Evolutionary conservation across 176 grass and related monocot species (phyloP).

Genomic region (Tillandsia fasciculata): DNA sequence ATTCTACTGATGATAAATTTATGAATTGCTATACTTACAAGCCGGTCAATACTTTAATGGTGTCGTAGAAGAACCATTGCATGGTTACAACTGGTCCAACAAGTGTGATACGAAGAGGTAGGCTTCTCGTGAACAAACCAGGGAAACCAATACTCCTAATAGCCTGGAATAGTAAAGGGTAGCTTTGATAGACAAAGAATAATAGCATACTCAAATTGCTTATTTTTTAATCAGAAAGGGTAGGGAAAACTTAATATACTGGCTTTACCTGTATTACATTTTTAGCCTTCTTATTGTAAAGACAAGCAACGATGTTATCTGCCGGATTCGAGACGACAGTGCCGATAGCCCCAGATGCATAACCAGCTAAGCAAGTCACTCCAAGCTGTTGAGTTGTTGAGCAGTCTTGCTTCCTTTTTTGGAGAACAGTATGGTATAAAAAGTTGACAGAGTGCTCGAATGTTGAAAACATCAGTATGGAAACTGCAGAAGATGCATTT

Average conservation of each 20-base stretch:
- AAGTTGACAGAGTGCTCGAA: constrained; percentile 80
- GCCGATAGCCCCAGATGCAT: constrained; percentile 73
- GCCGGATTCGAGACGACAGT: constrained; percentile 90
- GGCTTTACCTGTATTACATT: constrained; percentile 58
- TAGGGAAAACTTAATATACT: neutral
- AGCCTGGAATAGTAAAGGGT: constrained; percentile 40
- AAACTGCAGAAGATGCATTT: constrained; percentile 42
- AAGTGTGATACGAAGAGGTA: constrained; percentile 72
- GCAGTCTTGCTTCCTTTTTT: constrained; percentile 74
- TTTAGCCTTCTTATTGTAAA: constrained; percentile 89
- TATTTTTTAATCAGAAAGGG: neutral
- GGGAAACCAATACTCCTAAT: constrained; percentile 64
- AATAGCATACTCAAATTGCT: neutral
- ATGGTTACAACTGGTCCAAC: constrained; percentile 79
- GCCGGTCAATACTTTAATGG: constrained; percentile 79
- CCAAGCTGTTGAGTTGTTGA: constrained; percentile 71
- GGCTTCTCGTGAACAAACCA: constrained; percentile 84
- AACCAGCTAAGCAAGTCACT: constrained; percentile 80
- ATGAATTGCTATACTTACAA: constrained; percentile 56
- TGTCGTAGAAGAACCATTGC: constrained; percentile 98
- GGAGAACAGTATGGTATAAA: constrained; percentile 63
- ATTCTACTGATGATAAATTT: neutral
- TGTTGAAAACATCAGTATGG: constrained; percentile 90
- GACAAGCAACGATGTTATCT: constrained; percentile 86
- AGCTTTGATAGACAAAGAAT: constrained; percentile 3